Evolutionary conservation across 768 basidiomycete genomes (phyloP), one percentile per base, ranked within the genome.

Genomic region (Exsudoporus frostii): DNA sequence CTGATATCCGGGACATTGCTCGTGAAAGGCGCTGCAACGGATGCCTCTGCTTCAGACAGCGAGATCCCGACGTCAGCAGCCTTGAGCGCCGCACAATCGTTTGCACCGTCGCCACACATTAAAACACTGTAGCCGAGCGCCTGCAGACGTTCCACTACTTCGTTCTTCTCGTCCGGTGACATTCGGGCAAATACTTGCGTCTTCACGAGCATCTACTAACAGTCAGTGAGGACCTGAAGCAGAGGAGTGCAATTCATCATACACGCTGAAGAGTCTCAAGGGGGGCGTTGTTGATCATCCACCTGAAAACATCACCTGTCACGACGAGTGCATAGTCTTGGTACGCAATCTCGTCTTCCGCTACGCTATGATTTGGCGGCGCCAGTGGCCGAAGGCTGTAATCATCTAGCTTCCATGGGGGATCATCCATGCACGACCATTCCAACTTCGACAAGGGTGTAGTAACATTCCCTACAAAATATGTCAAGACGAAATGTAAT

Each of bases 111-210:
- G 32, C 97, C 97, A 61, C 97, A 98, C 88, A 98, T 98, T 10
- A 96, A 80, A 14, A 98, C 97, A 1, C 90, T 96, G 67, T 98
- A 99, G 10, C 96, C 97, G 22, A 99, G 79, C 2, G 81, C 77
- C 63, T 98, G 97, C 11, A 99, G 76, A 2, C 96, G 83, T 69
- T 98, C 96, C 17, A 99, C 92, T 17, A 98, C 84, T 69, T 99
- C 97, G 60, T 98, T 96, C 74, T 99, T 99, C 76, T 98, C 97
- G 66, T 98, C 97, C 0, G 97, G 97, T 9, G 97, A 99, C 97
- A 99, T 98, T 22, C 97, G 84, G 9, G 97, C 95, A 68, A 94
- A 99, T 42, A 98, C 86, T 67, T 97, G 92, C 2, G 95, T 85
- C 70, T 96, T 96, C 30, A 98, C 90, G 19, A 99, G 85, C 93